Conservation (phyloP, 2,329 filamentous ascomycete species). For the Beauveria sp. region DNA sequence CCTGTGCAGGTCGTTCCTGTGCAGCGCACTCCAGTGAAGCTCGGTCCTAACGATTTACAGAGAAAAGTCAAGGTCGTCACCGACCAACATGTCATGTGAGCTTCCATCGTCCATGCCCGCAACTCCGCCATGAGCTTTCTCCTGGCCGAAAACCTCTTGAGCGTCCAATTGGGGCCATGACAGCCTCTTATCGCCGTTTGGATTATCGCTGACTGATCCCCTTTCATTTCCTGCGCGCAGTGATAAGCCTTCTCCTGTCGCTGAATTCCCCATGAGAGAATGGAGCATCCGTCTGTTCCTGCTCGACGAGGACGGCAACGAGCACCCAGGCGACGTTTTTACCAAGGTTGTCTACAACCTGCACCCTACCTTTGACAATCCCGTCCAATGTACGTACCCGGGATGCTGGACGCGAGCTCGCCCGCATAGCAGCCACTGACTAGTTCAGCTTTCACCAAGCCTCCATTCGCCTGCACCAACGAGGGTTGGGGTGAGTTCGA, state of each 20-base stretch:
- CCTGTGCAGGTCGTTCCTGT: not conserved
- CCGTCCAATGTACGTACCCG: conserved; percentile 65
- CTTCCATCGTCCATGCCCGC: conserved; percentile 4
- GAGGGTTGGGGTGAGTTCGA: conserved; percentile 99
- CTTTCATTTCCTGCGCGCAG: conserved; percentile 33
- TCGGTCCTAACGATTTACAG: conserved; percentile 44
- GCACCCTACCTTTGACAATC: conserved; percentile 87
- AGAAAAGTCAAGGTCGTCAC: conserved; percentile 89
- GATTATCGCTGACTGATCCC: not conserved
- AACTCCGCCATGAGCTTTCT: not conserved
- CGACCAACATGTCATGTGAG: conserved; percentile 82
- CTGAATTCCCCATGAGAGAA: conserved; percentile 84
- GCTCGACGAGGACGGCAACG: conserved; percentile 77
- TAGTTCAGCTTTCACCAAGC: conserved; percentile 60
- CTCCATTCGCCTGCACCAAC: conserved; percentile 84
- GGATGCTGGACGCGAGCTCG: not conserved
- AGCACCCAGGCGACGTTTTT: conserved; percentile 76
- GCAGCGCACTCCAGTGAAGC: not conserved
- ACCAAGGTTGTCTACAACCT: conserved; percentile 89
- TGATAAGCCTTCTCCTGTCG: conserved; percentile 71
- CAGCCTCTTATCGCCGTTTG: no score
- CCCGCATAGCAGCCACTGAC: not conserved
- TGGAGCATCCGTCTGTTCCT: conserved; percentile 87
- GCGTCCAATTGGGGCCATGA: not conserved
- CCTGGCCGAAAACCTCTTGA: not conserved